Base-by-base conservation (phyloP, 345 rosid genomes). In the Physaria fendleri region DNA sequence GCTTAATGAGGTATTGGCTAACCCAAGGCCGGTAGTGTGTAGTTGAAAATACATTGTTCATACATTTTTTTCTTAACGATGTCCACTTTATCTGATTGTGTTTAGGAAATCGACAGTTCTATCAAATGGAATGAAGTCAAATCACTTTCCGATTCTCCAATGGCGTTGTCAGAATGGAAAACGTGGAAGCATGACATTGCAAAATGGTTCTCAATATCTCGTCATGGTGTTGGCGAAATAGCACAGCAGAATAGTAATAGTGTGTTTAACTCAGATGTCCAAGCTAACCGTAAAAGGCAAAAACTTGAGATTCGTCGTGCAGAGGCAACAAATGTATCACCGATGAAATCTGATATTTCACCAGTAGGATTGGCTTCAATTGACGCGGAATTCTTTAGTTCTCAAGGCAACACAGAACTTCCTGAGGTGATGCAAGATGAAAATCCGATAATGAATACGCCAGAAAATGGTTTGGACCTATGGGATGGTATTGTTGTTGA, bases 271-370 rank as follows among this genome's bases (percentile, higher is more conserved):
- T 43, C 73, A 5, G 79, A 72, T 71, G 62, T 77, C 49, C 96
- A 84, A 53, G 74, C 74, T 46, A 66, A 78, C 51, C 81, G 77
- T 71, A 94, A 94, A 74, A 82, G 97, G 72, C 88, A 81, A 22
- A 94, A 90, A 71, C 97, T 94, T 40, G 99, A 90, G 77, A 78
- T 94, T 40, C 95, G 96, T 17, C 95, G 96, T 39, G 93, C 95
- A 8, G 99, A 89, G 68, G 43, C 78, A 48, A 56, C 79, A 56
- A 90, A 85, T 59, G 37, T 79, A 66, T 77, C 77, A 32, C 92
- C 72, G 35, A 49, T 78, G 63, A 90, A 83, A 62, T 50, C 72
- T 50, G 78, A 68, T 68, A 60, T 48, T 56, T 65, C 80, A 3
- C 69, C 65, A 20, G 79, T 81, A 58, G 71, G 69, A 17, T 44